A percentile compares a stretch with the other conserved stretches of the same genome.
These are phyloP conservation scores for Leucoagaricus sp. DNA, from an alignment of 1,284 basidiomycete genomes.

Conservation along the genomic window DNA sequence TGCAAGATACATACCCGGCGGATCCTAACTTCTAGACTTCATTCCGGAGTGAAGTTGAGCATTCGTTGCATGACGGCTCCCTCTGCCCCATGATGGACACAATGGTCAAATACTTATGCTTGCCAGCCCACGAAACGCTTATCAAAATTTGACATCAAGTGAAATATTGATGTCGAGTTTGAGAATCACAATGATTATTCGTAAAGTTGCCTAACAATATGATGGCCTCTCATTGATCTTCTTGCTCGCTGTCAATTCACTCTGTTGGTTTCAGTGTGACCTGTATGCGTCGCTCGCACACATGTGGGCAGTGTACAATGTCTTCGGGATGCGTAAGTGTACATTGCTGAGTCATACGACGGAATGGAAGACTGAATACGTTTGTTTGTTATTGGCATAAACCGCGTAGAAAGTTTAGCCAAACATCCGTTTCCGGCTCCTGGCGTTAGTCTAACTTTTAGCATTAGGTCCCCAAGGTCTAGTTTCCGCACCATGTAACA, in stretches of 20 bases:
- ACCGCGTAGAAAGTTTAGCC: neutral
- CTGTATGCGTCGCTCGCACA: neutral
- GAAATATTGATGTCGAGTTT: neutral
- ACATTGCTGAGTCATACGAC: neutral
- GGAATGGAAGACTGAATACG: slow-evolving; percentile 4
- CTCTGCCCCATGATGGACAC: neutral
- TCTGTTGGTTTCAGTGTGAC: neutral
- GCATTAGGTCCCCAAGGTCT: too few species aligned
- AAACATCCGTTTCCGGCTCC: neutral
- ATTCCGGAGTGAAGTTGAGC: neutral
- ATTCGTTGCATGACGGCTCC: neutral
- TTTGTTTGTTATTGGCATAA: slow-evolving; percentile 2
- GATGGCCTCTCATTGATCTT: neutral
- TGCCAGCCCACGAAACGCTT: too few species aligned
- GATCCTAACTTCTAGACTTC: too few species aligned
- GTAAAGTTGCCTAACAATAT: slow-evolving; percentile 11
- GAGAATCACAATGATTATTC: too few species aligned
- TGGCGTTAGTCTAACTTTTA: neutral
- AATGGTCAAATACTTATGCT: too few species aligned
- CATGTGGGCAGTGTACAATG: neutral
- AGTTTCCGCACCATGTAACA: neutral
- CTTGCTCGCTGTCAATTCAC: neutral
- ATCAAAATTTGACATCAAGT: neutral
- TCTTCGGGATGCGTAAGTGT: neutral
- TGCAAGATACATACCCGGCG: neutral